phyloP scores from a whole-genome alignment of 2,329 filamentous ascomycete species.

The Dissoconium aciculare region DNA sequence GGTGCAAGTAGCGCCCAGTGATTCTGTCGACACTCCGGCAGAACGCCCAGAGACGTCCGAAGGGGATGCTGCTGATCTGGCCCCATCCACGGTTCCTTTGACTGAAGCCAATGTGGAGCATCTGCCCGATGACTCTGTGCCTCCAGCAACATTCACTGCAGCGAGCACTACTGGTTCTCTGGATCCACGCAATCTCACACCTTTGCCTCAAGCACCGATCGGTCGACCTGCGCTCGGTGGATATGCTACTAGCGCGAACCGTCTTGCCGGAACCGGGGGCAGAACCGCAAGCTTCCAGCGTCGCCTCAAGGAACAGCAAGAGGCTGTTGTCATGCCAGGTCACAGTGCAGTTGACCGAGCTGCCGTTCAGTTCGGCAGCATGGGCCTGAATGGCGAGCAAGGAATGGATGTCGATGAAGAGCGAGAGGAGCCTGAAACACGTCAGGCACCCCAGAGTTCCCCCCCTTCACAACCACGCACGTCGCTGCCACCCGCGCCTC shows the following conservation, averaged over 20 bases:
- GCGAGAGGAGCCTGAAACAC: conserved; percentile 86
- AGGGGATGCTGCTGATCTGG: conserved; percentile 27
- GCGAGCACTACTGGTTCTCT: conserved; percentile 84
- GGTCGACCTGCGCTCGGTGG: conserved; percentile 52
- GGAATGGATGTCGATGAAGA: conserved; percentile 81
- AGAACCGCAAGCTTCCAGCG: conserved; percentile 72
- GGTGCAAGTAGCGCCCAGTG: conserved; percentile 7
- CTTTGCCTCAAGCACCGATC: conserved; percentile 45
- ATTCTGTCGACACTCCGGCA: conserved; percentile 17
- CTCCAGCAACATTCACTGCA: conserved; percentile 63
- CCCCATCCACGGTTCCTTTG: conserved; percentile 64
- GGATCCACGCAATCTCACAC: conserved; percentile 57
- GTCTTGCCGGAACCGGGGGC: conserved; percentile 49
- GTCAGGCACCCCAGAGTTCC: conserved; percentile 86
- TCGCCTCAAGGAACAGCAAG: conserved; percentile 82
- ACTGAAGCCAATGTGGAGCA: conserved; percentile 89
- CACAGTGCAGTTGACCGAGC: conserved; percentile 89
- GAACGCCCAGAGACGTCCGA: conserved; percentile 9
- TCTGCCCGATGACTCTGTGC: conserved; percentile 65
- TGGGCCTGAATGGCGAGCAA: conserved; percentile 67
- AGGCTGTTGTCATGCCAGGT: conserved; percentile 94
- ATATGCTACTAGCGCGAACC: conserved; percentile 66
- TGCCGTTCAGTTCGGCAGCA: conserved; percentile 89
- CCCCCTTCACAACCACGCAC: conserved; percentile 74
- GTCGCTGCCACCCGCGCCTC: conserved; percentile 60